Evolutionary conservation across 1,284 basidiomycete genomes (phyloP), one percentile per base, ranked within the genome.

Genomic region (Rhodotorula sp.): DNA sequence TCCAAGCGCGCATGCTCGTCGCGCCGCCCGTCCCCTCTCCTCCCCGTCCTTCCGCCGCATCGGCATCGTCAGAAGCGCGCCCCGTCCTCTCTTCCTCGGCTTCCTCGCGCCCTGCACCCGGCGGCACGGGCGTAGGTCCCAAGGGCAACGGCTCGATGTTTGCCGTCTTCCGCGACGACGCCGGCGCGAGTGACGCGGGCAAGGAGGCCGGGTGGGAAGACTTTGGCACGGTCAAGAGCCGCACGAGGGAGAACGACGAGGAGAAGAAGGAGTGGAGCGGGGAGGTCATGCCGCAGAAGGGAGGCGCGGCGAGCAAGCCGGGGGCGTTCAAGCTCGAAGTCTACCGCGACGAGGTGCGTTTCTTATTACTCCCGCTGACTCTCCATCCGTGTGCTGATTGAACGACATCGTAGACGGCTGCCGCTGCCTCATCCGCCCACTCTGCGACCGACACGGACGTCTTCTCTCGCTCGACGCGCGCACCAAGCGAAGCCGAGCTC

Each of bases 1-100:
- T 95, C 81, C 89, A 91, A 75, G 90, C 90, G 72, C 88, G 92
- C 21, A 85, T 85, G 79, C 80, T 84, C 76, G 80, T 80, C 7
- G 79, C 82, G 8, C 80, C 82, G 7, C 80, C 81, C 4, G 78
- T 79, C 64, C 72, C 50, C 67, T 80, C 60, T 75, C 65, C 79
- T 0, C 79, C 79, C 73, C 42, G 72, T 61, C 16, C 59, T 44
- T 44, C 71, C 41, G 45, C 71, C 41, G 42, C 67, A 8, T 60
- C 46, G 54, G 61, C 63, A 16, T 61, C 56, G 14, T 4, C 57
- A 62, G 67, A 53, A 7, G 41, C 61, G 17, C 68, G 72, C 19
- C 10, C 72, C 74, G 69, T 79, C 78, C 74, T 80, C 78, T 74
- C 78, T 77, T 48, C 80, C 74, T 53, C 66, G 2, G 4, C 53